These are phyloP conservation scores for Verticillium longisporum DNA, from an alignment of 2,329 filamentous ascomycete genomes.

Conservation along the genomic window DNA sequence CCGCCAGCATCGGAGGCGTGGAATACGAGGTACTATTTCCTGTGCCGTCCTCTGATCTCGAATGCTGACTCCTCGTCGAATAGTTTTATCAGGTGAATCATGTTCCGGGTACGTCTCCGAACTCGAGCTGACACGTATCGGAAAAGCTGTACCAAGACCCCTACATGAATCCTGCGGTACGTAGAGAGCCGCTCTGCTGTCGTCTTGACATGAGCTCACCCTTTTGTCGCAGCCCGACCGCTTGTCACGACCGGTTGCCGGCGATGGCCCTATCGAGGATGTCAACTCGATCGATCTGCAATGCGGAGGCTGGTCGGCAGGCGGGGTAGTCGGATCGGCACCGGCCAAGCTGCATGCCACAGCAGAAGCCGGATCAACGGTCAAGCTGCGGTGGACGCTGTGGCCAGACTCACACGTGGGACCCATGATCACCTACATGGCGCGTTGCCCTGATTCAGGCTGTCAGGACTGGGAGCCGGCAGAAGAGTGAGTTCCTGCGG, in stretches of 20 bases:
- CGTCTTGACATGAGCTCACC: background rate
- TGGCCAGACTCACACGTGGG: conserved; percentile 45
- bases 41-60: background rate
- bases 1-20: conserved; percentile 34
- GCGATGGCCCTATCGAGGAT: conserved; percentile 52
- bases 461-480: conserved; percentile 43
- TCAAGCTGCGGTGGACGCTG: conserved; percentile 48
- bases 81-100: conserved; percentile 23
- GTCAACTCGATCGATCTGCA: conserved; percentile 46
- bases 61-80: conserved; percentile 3
- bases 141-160: conserved; percentile 16
- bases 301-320: conserved; percentile 45
- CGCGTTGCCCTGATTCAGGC: conserved; percentile 43
- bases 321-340: conserved; percentile 37
- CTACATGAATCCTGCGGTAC: conserved; percentile 5
- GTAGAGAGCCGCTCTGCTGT: background rate
- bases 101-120: too few relatives aligned
- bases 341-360: conserved; percentile 48
- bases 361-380: conserved; percentile 43
- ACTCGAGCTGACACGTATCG: background rate
- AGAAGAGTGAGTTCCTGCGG: conserved; percentile 14
- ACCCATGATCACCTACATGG: conserved; percentile 54
- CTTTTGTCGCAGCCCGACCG: conserved; percentile 5
- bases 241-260: conserved; percentile 49
- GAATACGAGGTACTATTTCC: conserved; percentile 22